Evolutionary conservation across 2,329 filamentous ascomycete species (phyloP).

Genomic region (Pseudogymnoascus sp.): DNA sequence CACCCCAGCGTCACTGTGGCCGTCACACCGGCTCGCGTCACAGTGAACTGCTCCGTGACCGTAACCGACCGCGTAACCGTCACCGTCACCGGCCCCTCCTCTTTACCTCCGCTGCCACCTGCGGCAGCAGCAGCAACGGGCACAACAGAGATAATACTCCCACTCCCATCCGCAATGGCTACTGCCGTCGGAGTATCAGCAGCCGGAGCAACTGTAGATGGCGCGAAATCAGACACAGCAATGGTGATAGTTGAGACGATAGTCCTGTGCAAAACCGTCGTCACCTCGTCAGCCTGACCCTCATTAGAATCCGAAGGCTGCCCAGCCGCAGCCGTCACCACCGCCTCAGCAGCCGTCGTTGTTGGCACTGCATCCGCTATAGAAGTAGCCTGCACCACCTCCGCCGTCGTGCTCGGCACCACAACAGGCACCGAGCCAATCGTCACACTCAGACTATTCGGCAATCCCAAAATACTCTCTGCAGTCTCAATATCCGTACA

Average conservation of each 20-base stretch:
- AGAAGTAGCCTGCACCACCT: background rate
- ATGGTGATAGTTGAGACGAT: background rate
- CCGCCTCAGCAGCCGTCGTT: background rate
- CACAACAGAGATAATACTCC: slow-evolving; percentile 1
- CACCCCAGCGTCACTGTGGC: background rate
- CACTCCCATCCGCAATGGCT: background rate
- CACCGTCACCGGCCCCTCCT: background rate
- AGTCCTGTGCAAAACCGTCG: background rate
- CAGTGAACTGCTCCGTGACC: slow-evolving; percentile 4
- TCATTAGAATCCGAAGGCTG: background rate
- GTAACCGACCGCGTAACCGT: slow-evolving; percentile 11
- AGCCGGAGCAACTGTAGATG: background rate
- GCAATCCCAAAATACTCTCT: slow-evolving; percentile 35
- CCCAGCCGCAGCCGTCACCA: background rate
- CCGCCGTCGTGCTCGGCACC: background rate
- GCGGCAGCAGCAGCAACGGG: background rate
- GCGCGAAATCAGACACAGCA: background rate
- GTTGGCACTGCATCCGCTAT: background rate
- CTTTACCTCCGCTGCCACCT: background rate
- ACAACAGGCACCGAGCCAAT: background rate
- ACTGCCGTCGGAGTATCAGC: background rate
- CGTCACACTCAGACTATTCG: slow-evolving; percentile 6
- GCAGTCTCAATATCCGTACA: slow-evolving; percentile 41
- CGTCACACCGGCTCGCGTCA: background rate
- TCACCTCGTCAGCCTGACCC: background rate